Evolutionary conservation across 345 rosid genomes (phyloP).

Genomic region (Populus nigra): DNA sequence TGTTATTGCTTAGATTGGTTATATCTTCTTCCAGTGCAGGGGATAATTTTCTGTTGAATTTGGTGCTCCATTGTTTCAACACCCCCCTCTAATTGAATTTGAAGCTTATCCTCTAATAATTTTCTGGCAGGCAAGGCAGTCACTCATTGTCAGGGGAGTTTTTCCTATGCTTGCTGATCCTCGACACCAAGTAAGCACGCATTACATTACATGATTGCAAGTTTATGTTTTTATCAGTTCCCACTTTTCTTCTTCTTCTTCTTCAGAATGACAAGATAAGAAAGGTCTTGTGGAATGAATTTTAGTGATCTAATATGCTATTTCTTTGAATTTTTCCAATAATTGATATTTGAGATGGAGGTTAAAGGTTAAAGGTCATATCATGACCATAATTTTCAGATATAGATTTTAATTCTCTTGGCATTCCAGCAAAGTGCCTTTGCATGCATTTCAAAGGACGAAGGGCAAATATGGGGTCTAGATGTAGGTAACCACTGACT

Average conservation of each 20-base stretch:
- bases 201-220: background rate
- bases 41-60: background rate
- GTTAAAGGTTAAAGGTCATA: no score
- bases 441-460: background rate
- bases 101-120: background rate
- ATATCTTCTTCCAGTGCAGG: constrained; percentile 1
- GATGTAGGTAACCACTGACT: background rate
- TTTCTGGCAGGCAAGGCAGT: constrained; percentile 58
- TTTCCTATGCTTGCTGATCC: constrained; percentile 70
- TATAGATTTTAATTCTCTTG: no score
- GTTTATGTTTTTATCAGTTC: background rate
- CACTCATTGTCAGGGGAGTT: constrained; percentile 61
- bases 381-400: no score
- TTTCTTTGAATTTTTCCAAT: background rate
- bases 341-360: no score
- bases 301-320: no score
- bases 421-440: no score
- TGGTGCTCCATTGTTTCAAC: background rate
- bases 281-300: background rate
- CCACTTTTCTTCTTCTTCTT: background rate
- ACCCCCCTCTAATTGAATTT: background rate
- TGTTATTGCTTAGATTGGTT: background rate
- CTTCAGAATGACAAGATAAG: background rate
- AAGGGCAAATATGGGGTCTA: background rate
- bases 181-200: constrained; percentile 45